phyloP scores from a whole-genome alignment of 345 rosid genomes.

The Eucalyptus cloeziana region DNA sequence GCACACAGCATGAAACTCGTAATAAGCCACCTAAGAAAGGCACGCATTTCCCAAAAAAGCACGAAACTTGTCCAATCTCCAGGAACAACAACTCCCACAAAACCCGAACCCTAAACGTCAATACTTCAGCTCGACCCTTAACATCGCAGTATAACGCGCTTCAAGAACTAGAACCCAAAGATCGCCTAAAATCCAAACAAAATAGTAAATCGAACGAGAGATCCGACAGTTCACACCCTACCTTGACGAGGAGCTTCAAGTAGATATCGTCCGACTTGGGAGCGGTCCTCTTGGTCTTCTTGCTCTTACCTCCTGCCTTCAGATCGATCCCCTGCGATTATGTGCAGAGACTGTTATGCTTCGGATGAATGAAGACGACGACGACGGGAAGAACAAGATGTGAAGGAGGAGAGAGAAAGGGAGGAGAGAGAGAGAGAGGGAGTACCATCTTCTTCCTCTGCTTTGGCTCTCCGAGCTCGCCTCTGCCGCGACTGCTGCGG shows the following conservation, averaged over 20 bases:
- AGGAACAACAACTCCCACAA: background rate
- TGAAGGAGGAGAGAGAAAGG: background rate
- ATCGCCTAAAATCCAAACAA: background rate
- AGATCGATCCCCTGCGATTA: constrained; percentile 54
- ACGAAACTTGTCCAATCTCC: background rate
- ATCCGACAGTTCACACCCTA: background rate
- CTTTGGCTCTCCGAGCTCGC: background rate
- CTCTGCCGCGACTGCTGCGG: background rate
- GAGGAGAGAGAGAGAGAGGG: background rate
- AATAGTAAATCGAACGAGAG: too few relatives aligned
- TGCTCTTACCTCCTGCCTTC: constrained; percentile 70
- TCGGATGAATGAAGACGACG: background rate
- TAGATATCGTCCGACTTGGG: constrained; percentile 69
- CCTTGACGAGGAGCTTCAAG: constrained; percentile 80
- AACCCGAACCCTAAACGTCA: background rate
- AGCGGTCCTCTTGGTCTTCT: constrained; percentile 55
- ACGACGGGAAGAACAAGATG: background rate
- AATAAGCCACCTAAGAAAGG: background rate
- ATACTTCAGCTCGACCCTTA: background rate
- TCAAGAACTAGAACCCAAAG: background rate
- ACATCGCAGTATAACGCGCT: background rate
- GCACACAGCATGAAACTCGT: background rate
- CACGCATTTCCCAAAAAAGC: background rate
- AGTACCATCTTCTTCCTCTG: background rate
- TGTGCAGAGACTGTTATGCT: background rate